Conservation (phyloP, 805 yeast genomes). For the Schizosaccharomyces lindneri region DNA sequence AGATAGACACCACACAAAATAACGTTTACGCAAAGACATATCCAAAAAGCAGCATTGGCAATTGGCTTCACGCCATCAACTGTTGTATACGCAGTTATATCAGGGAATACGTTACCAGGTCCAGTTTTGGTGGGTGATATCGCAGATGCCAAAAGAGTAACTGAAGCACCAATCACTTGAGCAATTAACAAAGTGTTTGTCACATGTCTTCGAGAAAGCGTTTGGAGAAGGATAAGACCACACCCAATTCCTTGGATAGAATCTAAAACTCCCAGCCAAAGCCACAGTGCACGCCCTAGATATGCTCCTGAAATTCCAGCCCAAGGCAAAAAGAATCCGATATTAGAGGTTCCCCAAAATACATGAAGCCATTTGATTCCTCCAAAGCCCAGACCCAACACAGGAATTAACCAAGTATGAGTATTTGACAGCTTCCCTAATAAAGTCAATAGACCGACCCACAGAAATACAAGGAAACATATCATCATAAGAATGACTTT, state of each 20-base stretch:
- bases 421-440: neutral
- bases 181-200: neutral
- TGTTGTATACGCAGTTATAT: neutral
- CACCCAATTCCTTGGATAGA: constrained; percentile 1
- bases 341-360: constrained; percentile 1
- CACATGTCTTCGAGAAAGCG: neutral
- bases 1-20: neutral
- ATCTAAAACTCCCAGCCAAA: constrained; percentile 2
- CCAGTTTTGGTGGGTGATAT: constrained; percentile 2
- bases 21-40: neutral
- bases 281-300: constrained; percentile 1
- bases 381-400: constrained; percentile 1
- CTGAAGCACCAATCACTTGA: neutral
- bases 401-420: neutral
- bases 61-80: neutral
- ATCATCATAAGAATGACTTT: neutral
- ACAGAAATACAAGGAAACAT: neutral
- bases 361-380: neutral
- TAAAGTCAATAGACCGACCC: neutral
- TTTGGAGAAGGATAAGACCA: constrained; percentile 2
- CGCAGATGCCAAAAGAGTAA: neutral
- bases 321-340: constrained; percentile 2
- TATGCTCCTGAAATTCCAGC: constrained; percentile 2
- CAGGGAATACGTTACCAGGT: neutral
- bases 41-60: neutral